Evolutionary conservation across 2,329 filamentous ascomycete genomes (phyloP).

Genomic region (Paecilomyces variotii): DNA sequence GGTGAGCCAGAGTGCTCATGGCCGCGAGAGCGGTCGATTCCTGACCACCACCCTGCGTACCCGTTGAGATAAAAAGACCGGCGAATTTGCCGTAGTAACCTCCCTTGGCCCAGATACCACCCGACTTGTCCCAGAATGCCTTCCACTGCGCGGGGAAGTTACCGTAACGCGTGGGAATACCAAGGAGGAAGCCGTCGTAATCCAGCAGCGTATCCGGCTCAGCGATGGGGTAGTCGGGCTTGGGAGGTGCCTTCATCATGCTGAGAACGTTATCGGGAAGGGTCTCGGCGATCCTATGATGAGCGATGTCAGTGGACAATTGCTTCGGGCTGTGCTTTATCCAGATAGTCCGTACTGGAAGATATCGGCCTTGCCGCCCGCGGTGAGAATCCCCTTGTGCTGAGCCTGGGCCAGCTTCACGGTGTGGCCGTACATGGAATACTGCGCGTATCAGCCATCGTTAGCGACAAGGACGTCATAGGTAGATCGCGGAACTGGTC

Average conservation of each 20-base stretch:
- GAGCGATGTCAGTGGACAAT: slow-evolving; percentile 6
- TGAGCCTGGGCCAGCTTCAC: slow-evolving; percentile 77
- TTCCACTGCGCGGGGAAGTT: slow-evolving; percentile 98
- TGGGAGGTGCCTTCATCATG: slow-evolving; percentile 87
- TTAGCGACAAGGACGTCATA: background rate
- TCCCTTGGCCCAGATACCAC: slow-evolving; percentile 72
- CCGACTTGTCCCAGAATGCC: slow-evolving; percentile 75
- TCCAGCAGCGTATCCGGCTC: slow-evolving; percentile 54
- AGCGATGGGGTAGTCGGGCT: slow-evolving; percentile 59
- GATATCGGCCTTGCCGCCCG: slow-evolving; percentile 72
- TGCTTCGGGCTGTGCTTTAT: background rate
- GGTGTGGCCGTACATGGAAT: slow-evolving; percentile 93
- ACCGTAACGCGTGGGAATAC: slow-evolving; percentile 91
- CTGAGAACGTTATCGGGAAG: slow-evolving; percentile 70
- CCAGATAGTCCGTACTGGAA: slow-evolving; percentile 57
- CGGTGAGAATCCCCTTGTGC: slow-evolving; percentile 79
- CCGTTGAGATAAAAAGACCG: slow-evolving; percentile 83
- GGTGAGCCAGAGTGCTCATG: slow-evolving; percentile 82
- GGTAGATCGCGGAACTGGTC: slow-evolving; percentile 14
- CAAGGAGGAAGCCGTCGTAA: slow-evolving; percentile 87
- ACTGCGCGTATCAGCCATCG: slow-evolving; percentile 43
- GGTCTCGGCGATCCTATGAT: slow-evolving; percentile 70
- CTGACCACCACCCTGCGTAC: slow-evolving; percentile 77
- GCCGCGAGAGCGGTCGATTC: slow-evolving; percentile 74
- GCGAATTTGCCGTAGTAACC: slow-evolving; percentile 80